Percentiles rank a stretch among this genome's conserved stretches.
phyloP scores from a whole-genome alignment of 495 filamentous ascomycete species.

The Filosporella fistucella region DNA sequence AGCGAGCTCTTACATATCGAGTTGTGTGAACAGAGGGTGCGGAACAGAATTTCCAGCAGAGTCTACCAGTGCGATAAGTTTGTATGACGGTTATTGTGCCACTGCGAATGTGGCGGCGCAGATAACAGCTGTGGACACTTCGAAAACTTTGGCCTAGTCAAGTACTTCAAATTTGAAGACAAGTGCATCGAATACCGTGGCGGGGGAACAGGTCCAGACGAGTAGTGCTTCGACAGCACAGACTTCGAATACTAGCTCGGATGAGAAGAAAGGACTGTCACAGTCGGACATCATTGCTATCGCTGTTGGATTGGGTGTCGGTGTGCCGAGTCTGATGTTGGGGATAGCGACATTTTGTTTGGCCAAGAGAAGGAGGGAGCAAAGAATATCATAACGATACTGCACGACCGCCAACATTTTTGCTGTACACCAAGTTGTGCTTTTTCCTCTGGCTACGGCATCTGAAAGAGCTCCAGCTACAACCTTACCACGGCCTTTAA shows the following conservation, averaged over 20 bases:
- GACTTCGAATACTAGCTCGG: not conserved
- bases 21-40: not conserved
- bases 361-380: not conserved
- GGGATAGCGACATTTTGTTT: not conserved
- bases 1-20: not conserved
- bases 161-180: no score
- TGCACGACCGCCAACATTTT: no score
- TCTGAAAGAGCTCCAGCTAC: no score
- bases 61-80: not conserved
- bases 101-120: not conserved
- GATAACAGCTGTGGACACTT: not conserved
- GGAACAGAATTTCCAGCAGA: not conserved
- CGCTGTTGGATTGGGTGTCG: not conserved
- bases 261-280: not conserved
- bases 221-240: not conserved
- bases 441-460: no score
- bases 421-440: no score
- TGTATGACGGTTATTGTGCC: not conserved
- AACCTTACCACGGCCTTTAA: no score
- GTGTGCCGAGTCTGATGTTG: not conserved
- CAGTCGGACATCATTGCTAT: conserved; percentile 1
- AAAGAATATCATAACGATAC: no score
- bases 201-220: not conserved
- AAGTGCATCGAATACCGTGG: not conserved
- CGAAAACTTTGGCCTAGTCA: no score